These are phyloP conservation scores for Kazachstania kunashirensis DNA, from an alignment of 805 yeast species.

Conservation along the genomic window DNA sequence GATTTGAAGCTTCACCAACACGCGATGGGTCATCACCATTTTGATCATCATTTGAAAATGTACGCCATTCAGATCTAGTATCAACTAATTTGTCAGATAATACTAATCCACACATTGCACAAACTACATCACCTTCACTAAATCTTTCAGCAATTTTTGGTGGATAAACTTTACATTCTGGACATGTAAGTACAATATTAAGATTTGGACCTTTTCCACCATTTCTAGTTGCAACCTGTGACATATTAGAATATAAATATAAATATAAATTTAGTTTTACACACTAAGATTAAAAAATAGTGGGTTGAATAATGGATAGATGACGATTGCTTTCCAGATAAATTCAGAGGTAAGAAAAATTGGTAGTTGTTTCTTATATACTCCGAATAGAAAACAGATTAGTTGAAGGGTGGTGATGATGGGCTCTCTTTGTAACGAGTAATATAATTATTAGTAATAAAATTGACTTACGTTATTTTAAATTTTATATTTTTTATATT, in stretches of 20 bases:
- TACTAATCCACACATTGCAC: conserved; percentile 93
- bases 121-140: conserved; percentile 96
- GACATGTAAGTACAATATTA: conserved; percentile 84
- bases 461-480: no score
- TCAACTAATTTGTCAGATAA: conserved; percentile 87
- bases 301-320: no score
- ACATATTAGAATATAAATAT: conserved; percentile 14
- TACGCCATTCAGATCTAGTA: conserved; percentile 97
- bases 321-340: no score
- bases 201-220: conserved; percentile 55
- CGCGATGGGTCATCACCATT: conserved; percentile 98
- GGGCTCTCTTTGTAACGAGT: no score
- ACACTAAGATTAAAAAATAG: no score
- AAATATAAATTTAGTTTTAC: no score
- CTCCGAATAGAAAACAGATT: no score
- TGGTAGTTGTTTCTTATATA: no score
- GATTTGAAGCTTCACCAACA: conserved; percentile 97
- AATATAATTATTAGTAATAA: no score
- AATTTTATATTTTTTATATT: no score
- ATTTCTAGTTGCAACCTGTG: conserved; percentile 7
- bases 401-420: no score
- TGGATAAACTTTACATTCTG: conserved; percentile 92
- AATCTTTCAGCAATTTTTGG: conserved; percentile 92
- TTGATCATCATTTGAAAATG: conserved; percentile 94
- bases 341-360: no score